phyloP scores from a whole-genome alignment of 2,329 filamentous ascomycete species.

The Diaporthe helianthi region DNA sequence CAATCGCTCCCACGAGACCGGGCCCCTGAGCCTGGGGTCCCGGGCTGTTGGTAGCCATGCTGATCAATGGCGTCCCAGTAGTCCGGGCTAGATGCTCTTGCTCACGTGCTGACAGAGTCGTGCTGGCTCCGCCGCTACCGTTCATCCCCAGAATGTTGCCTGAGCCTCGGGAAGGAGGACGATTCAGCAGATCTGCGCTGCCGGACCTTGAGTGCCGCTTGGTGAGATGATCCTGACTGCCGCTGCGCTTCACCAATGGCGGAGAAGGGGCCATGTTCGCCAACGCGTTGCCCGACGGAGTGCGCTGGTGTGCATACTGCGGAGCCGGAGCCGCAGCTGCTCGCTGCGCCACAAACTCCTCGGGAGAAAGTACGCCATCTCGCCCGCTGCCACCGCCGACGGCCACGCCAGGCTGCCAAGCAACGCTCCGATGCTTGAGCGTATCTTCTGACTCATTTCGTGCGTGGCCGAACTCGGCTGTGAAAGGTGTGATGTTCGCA shows the following conservation, averaged over 20 bases:
- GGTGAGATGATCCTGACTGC: conserved; percentile 50
- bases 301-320: conserved; percentile 66
- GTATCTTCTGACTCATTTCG: conserved; percentile 61
- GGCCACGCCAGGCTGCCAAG: conserved; percentile 79
- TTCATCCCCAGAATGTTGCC: conserved; percentile 59
- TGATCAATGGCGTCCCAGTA: conserved; percentile 79
- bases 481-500: conserved; percentile 32
- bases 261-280: conserved; percentile 51
- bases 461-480: conserved; percentile 46
- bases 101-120: conserved; percentile 81
- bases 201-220: conserved; percentile 52
- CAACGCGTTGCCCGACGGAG: conserved; percentile 60
- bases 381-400: conserved; percentile 55
- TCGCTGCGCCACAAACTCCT: conserved; percentile 85
- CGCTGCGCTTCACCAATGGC: conserved; percentile 47
- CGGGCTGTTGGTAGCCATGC: conserved; percentile 62
- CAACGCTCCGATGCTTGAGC: conserved; percentile 65
- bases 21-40: conserved; percentile 55
- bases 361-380: conserved; percentile 69
- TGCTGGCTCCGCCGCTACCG: conserved; percentile 47
- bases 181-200: conserved; percentile 56
- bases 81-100: conserved; percentile 87
- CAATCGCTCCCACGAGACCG: conserved; percentile 80
- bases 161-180: conserved; percentile 67
- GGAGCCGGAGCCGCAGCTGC: conserved; percentile 64